Base-by-base conservation (phyloP, 257 asterid species). In the Penstemon davidsonii region DNA sequence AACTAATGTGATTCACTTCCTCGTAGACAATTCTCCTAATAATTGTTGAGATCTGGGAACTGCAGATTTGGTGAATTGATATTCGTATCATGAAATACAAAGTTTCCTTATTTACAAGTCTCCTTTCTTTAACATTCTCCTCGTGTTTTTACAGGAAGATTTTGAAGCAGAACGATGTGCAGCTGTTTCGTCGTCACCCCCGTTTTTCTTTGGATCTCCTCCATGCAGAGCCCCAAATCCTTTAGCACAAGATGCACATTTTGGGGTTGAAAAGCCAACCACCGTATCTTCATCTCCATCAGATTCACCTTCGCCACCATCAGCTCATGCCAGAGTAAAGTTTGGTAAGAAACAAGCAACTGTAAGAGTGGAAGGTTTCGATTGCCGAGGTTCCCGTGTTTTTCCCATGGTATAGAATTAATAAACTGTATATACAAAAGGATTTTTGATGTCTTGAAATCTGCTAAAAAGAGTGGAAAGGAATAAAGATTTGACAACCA, bases 181-280 rank as follows among this genome's bases (percentile, higher is more conserved):
- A 68, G 46, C 67, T 56, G 61, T 60, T 60, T 55, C 85, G 53
- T 76, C 78, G 12, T 80, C 86, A 0, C 84, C 86, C 47, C 86
- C 83, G 0, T 79, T 74, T 52, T 64, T 74, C 54, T 58, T 63
- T 10, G 85, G 85, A 12, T 70, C 89, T 43, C 87, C 87, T 47
- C 87, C 87, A 55, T 50, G 83, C 72, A 70, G 87, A 64, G 68
- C 76, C 36, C 25, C 68, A 41, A 78, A 82, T 64, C 90, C 90
- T 51, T 5, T 82, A 4, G 73, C 73, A n/a, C 82, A 68, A 25
- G 90, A 85, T 59, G 75, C 68, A 55, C 64, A 68, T 71, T 85
- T 85, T 38, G 60, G 84, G 60, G 71, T 36, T 33, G 66, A 67
- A 8, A 69, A 55, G 18, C 69, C 64, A 13, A 43, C 51, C n/a